A percentile compares a stretch with the other conserved stretches of the same genome.
Evolutionary conservation across 176 grass and related monocot species (phyloP).

Genomic region (Guadua angustifolia): DNA sequence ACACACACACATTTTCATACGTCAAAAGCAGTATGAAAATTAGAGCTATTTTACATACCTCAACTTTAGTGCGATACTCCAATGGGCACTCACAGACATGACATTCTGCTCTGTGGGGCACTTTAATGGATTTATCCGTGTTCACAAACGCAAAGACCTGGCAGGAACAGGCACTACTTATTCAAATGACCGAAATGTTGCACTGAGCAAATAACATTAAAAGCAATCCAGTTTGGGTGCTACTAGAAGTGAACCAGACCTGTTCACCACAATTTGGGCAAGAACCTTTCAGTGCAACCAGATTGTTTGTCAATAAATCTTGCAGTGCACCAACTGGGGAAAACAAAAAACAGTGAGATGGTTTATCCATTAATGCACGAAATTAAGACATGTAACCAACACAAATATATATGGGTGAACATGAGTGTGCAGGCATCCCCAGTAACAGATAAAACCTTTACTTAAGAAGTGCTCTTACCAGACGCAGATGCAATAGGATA

Average conservation of each 20-base stretch:
- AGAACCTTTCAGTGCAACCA: constrained; percentile 89
- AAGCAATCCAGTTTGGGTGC: neutral
- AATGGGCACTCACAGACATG: constrained; percentile 87
- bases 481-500: constrained; percentile 82
- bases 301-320: constrained; percentile 71
- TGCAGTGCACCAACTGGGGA: constrained; percentile 72
- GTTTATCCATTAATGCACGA: neutral
- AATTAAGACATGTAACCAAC: neutral
- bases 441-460: neutral
- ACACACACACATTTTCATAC: neutral
- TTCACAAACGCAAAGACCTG: constrained; percentile 97
- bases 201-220: neutral
- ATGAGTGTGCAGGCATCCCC: neutral
- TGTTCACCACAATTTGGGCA: constrained; percentile 96
- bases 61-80: constrained; percentile 88
- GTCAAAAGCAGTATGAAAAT: constrained; percentile 15
- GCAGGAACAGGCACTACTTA: constrained; percentile 29
- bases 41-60: constrained; percentile 51
- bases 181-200: neutral
- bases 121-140: constrained; percentile 60
- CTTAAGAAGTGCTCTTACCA: constrained; percentile 46
- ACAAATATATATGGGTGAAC: neutral
- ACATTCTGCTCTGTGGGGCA: constrained; percentile 77
- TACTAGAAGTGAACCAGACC: constrained; percentile 51
- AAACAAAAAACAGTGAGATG: neutral